Evolutionary conservation across 805 yeast species (phyloP).

Genomic region (Yarrowia yakushimensis): DNA sequence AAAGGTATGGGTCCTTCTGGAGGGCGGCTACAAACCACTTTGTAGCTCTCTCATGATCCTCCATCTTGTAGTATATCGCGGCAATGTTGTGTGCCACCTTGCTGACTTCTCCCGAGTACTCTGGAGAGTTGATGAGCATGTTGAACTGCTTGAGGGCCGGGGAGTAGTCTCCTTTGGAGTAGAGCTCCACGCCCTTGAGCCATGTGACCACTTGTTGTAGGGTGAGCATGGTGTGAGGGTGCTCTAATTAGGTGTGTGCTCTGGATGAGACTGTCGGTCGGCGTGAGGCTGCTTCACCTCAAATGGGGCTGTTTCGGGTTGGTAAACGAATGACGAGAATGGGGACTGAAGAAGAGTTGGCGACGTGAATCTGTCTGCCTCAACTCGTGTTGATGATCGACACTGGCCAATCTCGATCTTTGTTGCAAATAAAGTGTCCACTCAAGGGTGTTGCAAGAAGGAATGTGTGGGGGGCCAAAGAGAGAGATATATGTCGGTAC

Average conservation of each 20-base stretch:
- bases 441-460: not conserved
- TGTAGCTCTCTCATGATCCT: constrained; percentile 2
- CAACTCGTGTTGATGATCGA: not conserved
- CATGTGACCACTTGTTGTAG: constrained; percentile 13
- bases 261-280: no score
- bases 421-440: not conserved
- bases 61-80: constrained; percentile 10
- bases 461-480: not conserved
- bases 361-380: not conserved
- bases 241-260: not conserved
- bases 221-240: not conserved
- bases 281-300: no score
- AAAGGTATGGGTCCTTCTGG: constrained; percentile 19
- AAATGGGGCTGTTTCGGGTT: no score
- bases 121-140: constrained; percentile 1
- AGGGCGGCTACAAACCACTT: constrained; percentile 13
- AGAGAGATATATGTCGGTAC: not conserved
- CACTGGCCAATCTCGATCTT: not conserved
- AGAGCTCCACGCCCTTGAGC: constrained; percentile 26
- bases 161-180: not conserved
- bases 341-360: not conserved
- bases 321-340: not conserved
- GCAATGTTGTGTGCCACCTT: constrained; percentile 25
- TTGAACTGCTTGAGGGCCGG: constrained; percentile 13
- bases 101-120: constrained; percentile 13